phyloP scores from a whole-genome alignment of 2,329 filamentous ascomycete species.

The Whalleya microplaca region DNA sequence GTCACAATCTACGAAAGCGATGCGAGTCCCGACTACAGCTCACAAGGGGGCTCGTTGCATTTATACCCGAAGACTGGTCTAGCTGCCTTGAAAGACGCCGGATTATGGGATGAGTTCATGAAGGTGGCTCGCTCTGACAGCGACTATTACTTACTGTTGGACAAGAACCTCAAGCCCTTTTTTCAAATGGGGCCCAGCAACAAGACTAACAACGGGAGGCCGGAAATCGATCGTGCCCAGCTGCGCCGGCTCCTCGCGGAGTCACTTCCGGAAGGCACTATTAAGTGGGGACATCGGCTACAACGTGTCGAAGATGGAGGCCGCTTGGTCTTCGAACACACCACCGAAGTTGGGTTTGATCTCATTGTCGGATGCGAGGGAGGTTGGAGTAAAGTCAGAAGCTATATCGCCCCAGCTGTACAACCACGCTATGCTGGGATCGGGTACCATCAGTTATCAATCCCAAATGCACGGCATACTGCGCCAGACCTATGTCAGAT shows the following conservation, averaged over 20 bases:
- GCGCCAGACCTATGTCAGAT: constrained; percentile 48
- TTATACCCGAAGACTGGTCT: constrained; percentile 56
- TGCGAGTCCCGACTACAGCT: constrained; percentile 45
- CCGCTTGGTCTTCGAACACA: constrained; percentile 45
- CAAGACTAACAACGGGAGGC: constrained; percentile 44
- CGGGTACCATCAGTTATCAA: constrained; percentile 45
- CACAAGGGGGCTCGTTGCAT: constrained; percentile 58
- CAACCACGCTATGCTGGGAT: constrained; percentile 52
- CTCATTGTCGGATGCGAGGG: constrained; percentile 42
- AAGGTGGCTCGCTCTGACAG: constrained; percentile 55
- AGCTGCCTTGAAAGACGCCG: constrained; percentile 53
- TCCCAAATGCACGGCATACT: constrained; percentile 44
- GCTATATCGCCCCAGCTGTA: constrained; percentile 38
- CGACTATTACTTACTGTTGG: constrained; percentile 52
- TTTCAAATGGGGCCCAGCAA: constrained; percentile 39
- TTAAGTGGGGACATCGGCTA: constrained; percentile 52
- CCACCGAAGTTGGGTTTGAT: constrained; percentile 42
- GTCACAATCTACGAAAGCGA: constrained; percentile 57
- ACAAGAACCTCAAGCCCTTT: constrained; percentile 43
- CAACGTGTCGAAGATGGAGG: constrained; percentile 40
- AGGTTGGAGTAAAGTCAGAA: constrained; percentile 43
- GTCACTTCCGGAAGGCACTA: constrained; percentile 48
- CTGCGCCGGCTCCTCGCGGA: constrained; percentile 50
- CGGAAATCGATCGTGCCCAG: constrained; percentile 56
- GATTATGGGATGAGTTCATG: constrained; percentile 54